Conservation (phyloP, 768 basidiomycete genomes). For the Agrocybe chaxingu region DNA sequence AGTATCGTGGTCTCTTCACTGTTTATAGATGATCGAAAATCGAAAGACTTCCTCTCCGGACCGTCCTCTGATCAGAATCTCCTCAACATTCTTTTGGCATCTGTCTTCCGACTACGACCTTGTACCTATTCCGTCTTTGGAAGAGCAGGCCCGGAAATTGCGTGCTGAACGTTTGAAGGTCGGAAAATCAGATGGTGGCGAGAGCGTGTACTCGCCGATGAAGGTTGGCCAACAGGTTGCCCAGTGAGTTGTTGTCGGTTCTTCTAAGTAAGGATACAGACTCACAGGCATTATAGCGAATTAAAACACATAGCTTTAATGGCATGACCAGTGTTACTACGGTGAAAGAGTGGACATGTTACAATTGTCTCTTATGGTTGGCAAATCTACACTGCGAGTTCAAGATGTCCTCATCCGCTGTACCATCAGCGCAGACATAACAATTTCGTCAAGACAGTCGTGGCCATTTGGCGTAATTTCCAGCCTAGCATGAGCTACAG, state of each 20-base stretch:
- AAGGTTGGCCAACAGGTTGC: constrained; percentile 89
- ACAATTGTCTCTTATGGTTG: constrained; percentile 12
- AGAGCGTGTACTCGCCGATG: constrained; percentile 60
- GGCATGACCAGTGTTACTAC: constrained; percentile 39
- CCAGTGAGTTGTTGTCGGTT: constrained; percentile 44
- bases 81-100: constrained; percentile 96
- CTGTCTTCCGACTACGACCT: constrained; percentile 82
- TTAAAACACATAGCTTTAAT: constrained; percentile 79
- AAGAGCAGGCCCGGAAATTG: constrained; percentile 42
- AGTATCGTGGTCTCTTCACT: constrained; percentile 1
- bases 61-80: constrained; percentile 92
- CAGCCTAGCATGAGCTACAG: constrained; percentile 29
- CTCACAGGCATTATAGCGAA: constrained; percentile 46
- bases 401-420: constrained; percentile 35
- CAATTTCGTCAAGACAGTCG: constrained; percentile 38
- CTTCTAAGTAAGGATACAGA: neutral
- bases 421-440: constrained; percentile 38
- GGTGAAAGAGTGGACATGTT: constrained; percentile 2
- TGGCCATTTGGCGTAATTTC: constrained; percentile 37
- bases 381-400: constrained; percentile 21
- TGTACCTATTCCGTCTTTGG: constrained; percentile 56
- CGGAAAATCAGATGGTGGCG: constrained; percentile 39
- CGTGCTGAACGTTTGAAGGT: constrained; percentile 35
- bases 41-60: constrained; percentile 57
- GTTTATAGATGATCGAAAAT: constrained; percentile 54